phyloP scores from a whole-genome alignment of 2,329 filamentous ascomycete genomes.

The Venturia nashicola region DNA sequence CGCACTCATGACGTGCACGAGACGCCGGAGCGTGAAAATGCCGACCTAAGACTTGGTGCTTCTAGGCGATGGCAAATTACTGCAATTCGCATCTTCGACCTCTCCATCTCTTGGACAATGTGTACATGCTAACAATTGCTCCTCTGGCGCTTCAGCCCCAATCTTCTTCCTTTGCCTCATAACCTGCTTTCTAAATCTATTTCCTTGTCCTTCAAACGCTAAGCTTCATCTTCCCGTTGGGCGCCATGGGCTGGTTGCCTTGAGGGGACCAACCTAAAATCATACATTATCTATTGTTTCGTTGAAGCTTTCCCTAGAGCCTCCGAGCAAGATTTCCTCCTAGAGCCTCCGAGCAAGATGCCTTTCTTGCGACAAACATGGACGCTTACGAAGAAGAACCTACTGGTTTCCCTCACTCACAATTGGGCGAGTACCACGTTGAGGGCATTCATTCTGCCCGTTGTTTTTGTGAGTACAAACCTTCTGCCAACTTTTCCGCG shows the following conservation, averaged over 20 bases:
- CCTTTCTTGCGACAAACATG: constrained; percentile 37
- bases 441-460: constrained; percentile 43
- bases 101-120: background rate
- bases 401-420: constrained; percentile 41
- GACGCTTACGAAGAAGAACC: constrained; percentile 45
- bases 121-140: background rate
- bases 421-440: constrained; percentile 42
- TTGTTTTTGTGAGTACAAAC: constrained; percentile 32
- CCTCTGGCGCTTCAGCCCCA: too few relatives aligned
- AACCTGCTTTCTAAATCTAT: background rate
- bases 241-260: background rate
- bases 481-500: background rate
- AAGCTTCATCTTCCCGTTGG: background rate
- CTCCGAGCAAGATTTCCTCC: background rate
- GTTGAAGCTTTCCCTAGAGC: background rate
- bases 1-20: background rate
- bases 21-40: background rate
- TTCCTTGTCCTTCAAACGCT: background rate
- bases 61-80: background rate
- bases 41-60: background rate
- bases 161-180: background rate
- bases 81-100: background rate
- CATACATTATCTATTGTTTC: background rate
- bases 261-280: background rate
- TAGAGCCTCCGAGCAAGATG: background rate